A percentile compares a stretch with the other conserved stretches of the same genome.
These are phyloP conservation scores for Starmerella riodocensis DNA, from an alignment of 805 yeast genomes.

Conservation along the genomic window DNA sequence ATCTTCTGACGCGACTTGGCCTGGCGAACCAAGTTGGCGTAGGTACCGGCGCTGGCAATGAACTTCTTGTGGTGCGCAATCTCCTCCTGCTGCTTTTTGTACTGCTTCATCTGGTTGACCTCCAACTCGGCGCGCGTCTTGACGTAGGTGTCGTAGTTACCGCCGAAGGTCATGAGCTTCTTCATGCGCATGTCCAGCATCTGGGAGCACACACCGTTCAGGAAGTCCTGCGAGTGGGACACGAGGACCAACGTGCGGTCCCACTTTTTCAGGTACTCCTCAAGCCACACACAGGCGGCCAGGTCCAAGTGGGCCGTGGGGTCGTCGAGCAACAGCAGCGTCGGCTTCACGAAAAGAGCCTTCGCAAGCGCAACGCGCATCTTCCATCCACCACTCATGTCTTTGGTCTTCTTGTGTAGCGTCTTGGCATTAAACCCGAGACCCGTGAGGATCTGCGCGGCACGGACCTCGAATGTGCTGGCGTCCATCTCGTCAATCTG, in stretches of 20 bases:
- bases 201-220: constrained; percentile 95
- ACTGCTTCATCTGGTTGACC: constrained; percentile 96
- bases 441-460: constrained; percentile 91
- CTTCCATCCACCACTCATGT: constrained; percentile 99
- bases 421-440: constrained; percentile 84
- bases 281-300: constrained; percentile 99
- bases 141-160: constrained; percentile 94
- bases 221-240: constrained; percentile 98
- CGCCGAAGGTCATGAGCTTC: constrained; percentile 69
- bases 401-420: constrained; percentile 86
- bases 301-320: constrained; percentile 99
- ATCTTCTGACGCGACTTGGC: constrained; percentile 99
- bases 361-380: constrained; percentile 98
- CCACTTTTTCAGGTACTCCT: constrained; percentile 88
- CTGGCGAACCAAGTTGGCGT: constrained; percentile 95
- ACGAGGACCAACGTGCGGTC: constrained; percentile 88
- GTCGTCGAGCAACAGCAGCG: constrained; percentile 85
- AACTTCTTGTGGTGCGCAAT: constrained; percentile 95
- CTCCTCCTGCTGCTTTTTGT: constrained; percentile 95
- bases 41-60: constrained; percentile 99
- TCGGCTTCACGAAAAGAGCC: constrained; percentile 96
- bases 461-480: constrained; percentile 87
- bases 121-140: constrained; percentile 91
- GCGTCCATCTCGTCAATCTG: constrained; percentile 95
- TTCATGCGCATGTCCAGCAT: constrained; percentile 95